Evolutionary conservation across 257 asterid genomes (phyloP), one percentile per base, ranked within the genome.

Genomic region (Nicotiana sylvestris): DNA sequence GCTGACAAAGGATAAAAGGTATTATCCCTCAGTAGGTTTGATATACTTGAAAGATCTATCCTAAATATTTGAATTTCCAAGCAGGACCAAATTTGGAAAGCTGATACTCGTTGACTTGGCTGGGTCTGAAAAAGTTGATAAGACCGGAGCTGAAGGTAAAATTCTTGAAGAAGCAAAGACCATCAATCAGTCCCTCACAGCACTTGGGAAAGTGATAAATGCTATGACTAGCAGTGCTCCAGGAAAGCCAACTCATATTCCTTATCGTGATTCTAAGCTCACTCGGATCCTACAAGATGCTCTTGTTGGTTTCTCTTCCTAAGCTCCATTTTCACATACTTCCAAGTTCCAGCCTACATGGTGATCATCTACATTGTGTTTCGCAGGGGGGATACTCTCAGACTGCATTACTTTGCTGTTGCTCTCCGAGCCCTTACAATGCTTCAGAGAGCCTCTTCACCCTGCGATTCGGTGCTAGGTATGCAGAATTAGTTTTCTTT

Each of bases 131-230:
- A 94, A 94, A 88, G 97, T 89, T 80, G 97, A 94, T 88, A 93
- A 85, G 85, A 94, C 97, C 80, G 94, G 97, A 78, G 98, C 98
- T 78, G 98, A 90, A 89, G 97, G 98, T 78, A 91, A 85, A 88
- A 92, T 92, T 85, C 97, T 94, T 53, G 98, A 94, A 86, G 98
- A 94, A 90, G 97, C 98, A 82, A 94, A 94, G 90, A 88, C 93
- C 80, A 93, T 94, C 86, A 94, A 94, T 85, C 93, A 89, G 85
- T 94, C 98, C 69, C 89, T 94, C 82, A 92, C 97, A 66, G 92
- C 97, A 70, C 95, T 94, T 49, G 98, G 98, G 77, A 94, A 94
- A 49, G 98, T 93, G 67, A 94, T 94, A 88, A 91, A 94, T 86
- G 98, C 97, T 43, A 81, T 94, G 87, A 92, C 97, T 51, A 66